These are phyloP conservation scores for Chaetomium globosum DNA, from an alignment of 2,329 filamentous ascomycete species.

Conservation along the genomic window DNA sequence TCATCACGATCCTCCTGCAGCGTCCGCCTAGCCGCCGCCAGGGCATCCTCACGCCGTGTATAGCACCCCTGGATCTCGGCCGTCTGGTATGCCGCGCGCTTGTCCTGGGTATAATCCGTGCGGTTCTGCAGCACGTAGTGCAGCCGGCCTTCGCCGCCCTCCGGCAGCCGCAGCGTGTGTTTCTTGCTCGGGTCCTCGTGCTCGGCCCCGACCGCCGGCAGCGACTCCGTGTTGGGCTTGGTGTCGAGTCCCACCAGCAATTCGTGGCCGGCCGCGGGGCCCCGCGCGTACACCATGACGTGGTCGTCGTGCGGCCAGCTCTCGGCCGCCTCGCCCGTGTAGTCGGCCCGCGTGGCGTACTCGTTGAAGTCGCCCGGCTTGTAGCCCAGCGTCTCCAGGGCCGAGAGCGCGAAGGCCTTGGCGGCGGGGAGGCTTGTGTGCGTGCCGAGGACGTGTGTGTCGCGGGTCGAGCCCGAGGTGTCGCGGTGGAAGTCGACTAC, in stretches of 20 bases:
- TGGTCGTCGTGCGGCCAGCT: constrained; percentile 46
- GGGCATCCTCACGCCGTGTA: constrained; percentile 41
- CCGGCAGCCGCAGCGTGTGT: constrained; percentile 34
- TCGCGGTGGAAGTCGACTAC: constrained; percentile 42
- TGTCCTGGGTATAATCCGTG: constrained; percentile 48
- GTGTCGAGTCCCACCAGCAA: constrained; percentile 46
- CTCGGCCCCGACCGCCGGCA: constrained; percentile 26
- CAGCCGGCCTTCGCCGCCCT: constrained; percentile 39
- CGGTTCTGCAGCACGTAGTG: constrained; percentile 49
- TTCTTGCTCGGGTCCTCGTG: constrained; percentile 15
- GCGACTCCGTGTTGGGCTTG: constrained; percentile 43
- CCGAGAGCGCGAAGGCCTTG: constrained; percentile 42
- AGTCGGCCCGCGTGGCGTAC: constrained; percentile 38
- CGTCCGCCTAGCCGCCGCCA: constrained; percentile 41
- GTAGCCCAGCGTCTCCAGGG: constrained; percentile 44
- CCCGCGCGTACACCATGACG: constrained; percentile 44
- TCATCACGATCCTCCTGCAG: constrained; percentile 40
- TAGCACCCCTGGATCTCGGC: constrained; percentile 48
- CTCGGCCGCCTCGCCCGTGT: background rate
- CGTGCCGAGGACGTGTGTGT: constrained; percentile 46
- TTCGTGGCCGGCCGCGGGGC: constrained; percentile 42
- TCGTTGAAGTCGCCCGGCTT: constrained; percentile 43
- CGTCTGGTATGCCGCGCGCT: constrained; percentile 40
- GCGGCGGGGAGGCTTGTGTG: constrained; percentile 44
- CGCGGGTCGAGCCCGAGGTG: constrained; percentile 38